These are phyloP conservation scores for Camellia granthamiana DNA, from an alignment of 148 eudicot genomes.

Conservation along the genomic window DNA sequence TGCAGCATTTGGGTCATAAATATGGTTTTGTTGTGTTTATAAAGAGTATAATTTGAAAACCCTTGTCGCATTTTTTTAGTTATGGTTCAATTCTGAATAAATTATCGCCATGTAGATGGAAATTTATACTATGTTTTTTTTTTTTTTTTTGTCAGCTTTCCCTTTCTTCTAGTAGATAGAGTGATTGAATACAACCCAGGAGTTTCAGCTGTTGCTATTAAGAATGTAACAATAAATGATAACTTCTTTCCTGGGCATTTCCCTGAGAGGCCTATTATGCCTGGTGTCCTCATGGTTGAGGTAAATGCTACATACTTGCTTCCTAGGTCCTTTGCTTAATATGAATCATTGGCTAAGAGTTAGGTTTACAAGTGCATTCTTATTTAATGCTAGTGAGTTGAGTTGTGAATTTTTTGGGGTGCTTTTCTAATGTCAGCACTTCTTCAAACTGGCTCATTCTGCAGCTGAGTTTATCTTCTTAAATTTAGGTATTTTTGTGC, in stretches of 20 bases:
- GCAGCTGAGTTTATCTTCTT: not conserved
- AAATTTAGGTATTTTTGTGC: not conserved
- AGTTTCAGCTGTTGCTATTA: constrained; percentile 88
- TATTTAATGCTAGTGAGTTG: not conserved
- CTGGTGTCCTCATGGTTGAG: constrained; percentile 99
- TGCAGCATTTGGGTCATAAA: not conserved
- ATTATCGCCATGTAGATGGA: not conserved
- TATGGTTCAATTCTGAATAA: not conserved
- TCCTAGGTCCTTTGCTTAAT: not conserved
- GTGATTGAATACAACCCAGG: constrained; percentile 87
- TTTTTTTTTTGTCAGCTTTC: constrained; percentile 47
- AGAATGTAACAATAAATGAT: constrained; percentile 96
- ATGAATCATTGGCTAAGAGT: too few relatives aligned
- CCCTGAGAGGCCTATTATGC: constrained; percentile 99
- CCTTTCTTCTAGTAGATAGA: constrained; percentile 95
- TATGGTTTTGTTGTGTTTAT: not conserved
- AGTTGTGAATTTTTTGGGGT: not conserved
- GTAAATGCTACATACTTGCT: constrained; percentile 29
- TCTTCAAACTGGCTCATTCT: not conserved
- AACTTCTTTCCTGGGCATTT: constrained; percentile 98
- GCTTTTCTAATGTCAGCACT: not conserved
- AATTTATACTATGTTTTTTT: not conserved
- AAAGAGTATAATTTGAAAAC: not conserved
- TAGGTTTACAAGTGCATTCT: not conserved
- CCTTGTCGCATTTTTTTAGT: not conserved